Evolutionary conservation across 192 early-diverging fungal genomes (phyloP).

Genomic region (Coemansia umbellata): DNA sequence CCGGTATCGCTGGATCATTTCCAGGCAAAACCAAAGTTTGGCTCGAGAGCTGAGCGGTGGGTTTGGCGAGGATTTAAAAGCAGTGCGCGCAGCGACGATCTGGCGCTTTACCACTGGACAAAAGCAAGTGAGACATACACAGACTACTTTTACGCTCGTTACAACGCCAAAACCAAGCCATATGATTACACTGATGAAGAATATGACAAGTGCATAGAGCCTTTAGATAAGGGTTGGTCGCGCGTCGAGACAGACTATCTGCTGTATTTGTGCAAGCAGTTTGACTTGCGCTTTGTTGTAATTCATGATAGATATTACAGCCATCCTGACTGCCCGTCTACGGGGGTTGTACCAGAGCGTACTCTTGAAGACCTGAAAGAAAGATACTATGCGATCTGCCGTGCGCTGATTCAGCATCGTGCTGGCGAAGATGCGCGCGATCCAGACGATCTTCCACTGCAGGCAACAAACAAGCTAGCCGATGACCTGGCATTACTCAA

Average conservation of each 20-base stretch:
- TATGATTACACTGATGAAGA: constrained; percentile 78
- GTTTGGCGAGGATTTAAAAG: constrained; percentile 66
- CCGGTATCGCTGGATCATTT: constrained; percentile 43
- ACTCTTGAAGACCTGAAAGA: constrained; percentile 77
- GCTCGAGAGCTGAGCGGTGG: constrained; percentile 66
- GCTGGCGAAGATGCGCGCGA: constrained; percentile 33
- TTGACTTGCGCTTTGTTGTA: constrained; percentile 81
- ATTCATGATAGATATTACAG: constrained; percentile 78
- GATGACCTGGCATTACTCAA: constrained; percentile 44
- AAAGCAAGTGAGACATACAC: constrained; percentile 63
- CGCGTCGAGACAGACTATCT: constrained; percentile 84
- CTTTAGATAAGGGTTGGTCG: constrained; percentile 70
- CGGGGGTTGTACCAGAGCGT: constrained; percentile 5
- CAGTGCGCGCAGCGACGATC: constrained; percentile 70
- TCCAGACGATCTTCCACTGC: constrained; percentile 41
- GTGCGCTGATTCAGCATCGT: constrained; percentile 61
- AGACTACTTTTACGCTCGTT: constrained; percentile 75
- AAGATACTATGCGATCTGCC: constrained; percentile 72
- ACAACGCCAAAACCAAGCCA: constrained; percentile 68
- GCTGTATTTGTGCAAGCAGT: constrained; percentile 64
- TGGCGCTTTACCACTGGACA: constrained; percentile 75
- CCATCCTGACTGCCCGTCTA: constrained; percentile 14
- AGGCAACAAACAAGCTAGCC: constrained; percentile 47
- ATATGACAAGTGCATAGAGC: constrained; percentile 67
- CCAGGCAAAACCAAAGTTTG: constrained; percentile 69